Evolutionary conservation across 345 rosid genomes (phyloP), one percentile per base, ranked within the genome.

Genomic region (Gossypium sturtianum): DNA sequence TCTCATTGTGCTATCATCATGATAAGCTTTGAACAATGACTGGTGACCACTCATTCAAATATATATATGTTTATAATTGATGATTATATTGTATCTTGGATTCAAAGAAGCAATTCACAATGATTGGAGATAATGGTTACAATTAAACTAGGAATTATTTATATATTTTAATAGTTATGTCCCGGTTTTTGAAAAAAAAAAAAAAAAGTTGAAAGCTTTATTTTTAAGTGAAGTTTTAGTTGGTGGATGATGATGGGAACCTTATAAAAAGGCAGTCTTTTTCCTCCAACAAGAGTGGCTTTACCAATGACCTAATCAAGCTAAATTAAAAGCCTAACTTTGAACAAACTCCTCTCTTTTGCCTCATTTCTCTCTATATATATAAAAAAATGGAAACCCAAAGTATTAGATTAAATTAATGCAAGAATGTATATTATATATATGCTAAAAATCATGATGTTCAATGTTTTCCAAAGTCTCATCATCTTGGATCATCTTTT

Each of bases 211-310:
- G 7, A 62, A 62, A 45, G 22, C 43, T 60, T 27, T 27, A 27
- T 27, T 13, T 34, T 16, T 15, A 34, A 84, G 85, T 20, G 12
- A 65, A 65, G 69, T 71, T 57, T 34, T 74, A 17, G 82, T 65
- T 80, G 47, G 80, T 73, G 73, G 79, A 67, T 72, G 77, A 67
- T 72, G 80, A 80, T 80, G 72, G 61, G 53, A 79, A 72, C 41
- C 41, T 73, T 62, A 34, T 22, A 20, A 5, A 44, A 49, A 54
- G 13, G 63, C 17, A 66, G 17, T 23, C 52, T 52, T 27, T 41
- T 34, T 34, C 20, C 2, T 20, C 65, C 72, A 72, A 73, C 78
- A 34, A 34, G 63, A 65, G 56, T 73, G 79, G 80, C 79, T 73
- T 74, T 41, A 48, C 56, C 76, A 75, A 69, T 61, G 62, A 78